Evolutionary conservation across 2,329 filamentous ascomycete genomes (phyloP), one percentile per base, ranked within the genome.

Genomic region (Byssochlamys sp.): DNA sequence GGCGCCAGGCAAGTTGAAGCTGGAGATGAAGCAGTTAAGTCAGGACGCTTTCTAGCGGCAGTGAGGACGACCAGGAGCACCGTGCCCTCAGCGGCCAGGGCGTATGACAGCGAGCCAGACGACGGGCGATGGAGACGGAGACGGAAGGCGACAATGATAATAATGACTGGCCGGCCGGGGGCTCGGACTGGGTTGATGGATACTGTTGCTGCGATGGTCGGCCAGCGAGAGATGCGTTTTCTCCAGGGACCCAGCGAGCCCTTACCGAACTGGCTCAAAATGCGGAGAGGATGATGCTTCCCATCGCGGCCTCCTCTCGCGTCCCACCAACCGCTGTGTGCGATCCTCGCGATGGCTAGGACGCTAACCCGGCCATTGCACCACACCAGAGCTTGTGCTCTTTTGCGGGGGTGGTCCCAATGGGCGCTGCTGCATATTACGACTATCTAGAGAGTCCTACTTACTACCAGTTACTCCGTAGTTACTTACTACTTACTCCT

Each of bases 1-100:
- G 64, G 62, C 64, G 63, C 62, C 59, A 45, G 54, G 53, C 29
- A 52, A 49, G n/a, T 19, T 26, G 7, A n/a, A 28, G 7, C 49
- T 51, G 49, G 49, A 51, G 49, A 51, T 51, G 49, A 24, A 51
- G 49, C 27, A 26, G 49, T 26, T 51, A 14, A 51, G 49, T 26
- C n/a, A 14, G 24, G 49, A 51, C 24, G 45, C 49, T 51, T 19
- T 7, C 25, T 51, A 28, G 49, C 27, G 24, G 24, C 24, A 26
- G 49, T 10, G 25, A 51, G 27, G 49, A 49, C 49, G 27, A 51
- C 3, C 4, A 51, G 49, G 49, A 51, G 49, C 49, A 26, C 26
- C n/a, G 24, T 7, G 49, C 49, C 25, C 27, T 24, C 29, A 10
- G 29, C 29, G 29, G 29, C 29, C 29, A 31, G 19, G 39, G n/a